Percentiles rank a stretch among this genome's conserved stretches.
Conservation (phyloP, 2,329 filamentous ascomycete genomes). For the Colletotrichum orbiculare region DNA sequence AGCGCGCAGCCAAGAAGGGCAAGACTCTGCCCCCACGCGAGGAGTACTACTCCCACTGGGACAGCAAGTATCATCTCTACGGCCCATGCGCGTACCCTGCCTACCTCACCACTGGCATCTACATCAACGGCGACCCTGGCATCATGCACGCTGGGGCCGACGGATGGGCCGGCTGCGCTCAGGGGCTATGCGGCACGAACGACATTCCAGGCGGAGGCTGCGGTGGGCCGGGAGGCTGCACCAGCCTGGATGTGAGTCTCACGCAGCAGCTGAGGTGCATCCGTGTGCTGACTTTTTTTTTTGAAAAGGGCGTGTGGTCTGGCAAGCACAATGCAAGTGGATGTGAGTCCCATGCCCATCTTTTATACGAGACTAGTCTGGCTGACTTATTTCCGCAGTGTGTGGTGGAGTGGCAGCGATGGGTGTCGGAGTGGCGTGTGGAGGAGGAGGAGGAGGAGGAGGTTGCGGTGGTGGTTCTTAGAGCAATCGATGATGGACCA, state of each 20-base stretch:
- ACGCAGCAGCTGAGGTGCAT: neutral
- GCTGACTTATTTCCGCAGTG: neutral
- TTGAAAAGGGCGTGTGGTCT: constrained; percentile 18
- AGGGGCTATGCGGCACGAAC: constrained; percentile 33
- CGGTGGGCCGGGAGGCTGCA: constrained; percentile 51
- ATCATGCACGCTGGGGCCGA: constrained; percentile 46
- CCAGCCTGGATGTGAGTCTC: constrained; percentile 18
- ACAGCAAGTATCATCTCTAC: constrained; percentile 61
- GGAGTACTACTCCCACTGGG: constrained; percentile 66
- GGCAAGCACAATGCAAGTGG: neutral
- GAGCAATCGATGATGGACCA: neutral
- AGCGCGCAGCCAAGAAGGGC: constrained; percentile 61
- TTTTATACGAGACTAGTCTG: neutral
- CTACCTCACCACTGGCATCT: constrained; percentile 57
- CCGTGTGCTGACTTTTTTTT: neutral
- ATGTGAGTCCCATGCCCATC: neutral
- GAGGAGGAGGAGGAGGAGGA: constrained; percentile 11
- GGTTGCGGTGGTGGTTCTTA: constrained; percentile 10
- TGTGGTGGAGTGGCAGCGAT: neutral
- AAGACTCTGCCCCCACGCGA: constrained; percentile 58
- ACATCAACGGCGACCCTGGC: constrained; percentile 57
- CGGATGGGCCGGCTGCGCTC: constrained; percentile 45
- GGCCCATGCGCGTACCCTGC: constrained; percentile 57
- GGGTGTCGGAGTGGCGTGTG: neutral
- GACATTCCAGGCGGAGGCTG: constrained; percentile 57